These are phyloP conservation scores for Ilyonectria robusta DNA, from an alignment of 2,329 filamentous ascomycete genomes.

Conservation along the genomic window DNA sequence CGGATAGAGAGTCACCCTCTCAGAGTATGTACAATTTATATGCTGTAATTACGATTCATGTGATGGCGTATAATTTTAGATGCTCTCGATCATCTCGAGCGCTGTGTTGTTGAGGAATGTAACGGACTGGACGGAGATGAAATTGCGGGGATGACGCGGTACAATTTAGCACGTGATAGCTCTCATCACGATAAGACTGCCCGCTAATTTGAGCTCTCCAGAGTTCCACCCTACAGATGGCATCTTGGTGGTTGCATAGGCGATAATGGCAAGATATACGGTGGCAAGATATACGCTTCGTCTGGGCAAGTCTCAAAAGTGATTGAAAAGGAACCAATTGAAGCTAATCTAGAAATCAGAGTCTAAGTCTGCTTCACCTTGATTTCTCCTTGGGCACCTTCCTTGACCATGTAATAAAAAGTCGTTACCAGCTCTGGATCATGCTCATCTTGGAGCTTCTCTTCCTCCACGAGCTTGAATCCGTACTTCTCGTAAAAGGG, in stretches of 20 bases:
- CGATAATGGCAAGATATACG: too few species aligned
- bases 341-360: neutral
- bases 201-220: neutral
- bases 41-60: neutral
- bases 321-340: neutral
- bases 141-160: neutral
- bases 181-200: neutral
- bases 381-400: neutral
- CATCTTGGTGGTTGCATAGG: too few species aligned
- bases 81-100: neutral
- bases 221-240: too few species aligned
- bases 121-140: neutral
- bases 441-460: neutral
- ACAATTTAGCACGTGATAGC: neutral
- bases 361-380: neutral
- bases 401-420: slow-evolving; percentile 25
- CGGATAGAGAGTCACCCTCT: neutral
- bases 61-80: neutral
- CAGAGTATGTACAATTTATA: too few species aligned
- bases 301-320: too few species aligned
- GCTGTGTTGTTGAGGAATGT: neutral
- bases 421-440: neutral
- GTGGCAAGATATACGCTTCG: too few species aligned
- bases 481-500: slow-evolving; percentile 24
- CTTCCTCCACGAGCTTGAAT: slow-evolving; percentile 13